A percentile compares a stretch with the other conserved stretches of the same genome.
Conservation (phyloP, 1,284 basidiomycete species). For the Trametes pubescens region DNA sequence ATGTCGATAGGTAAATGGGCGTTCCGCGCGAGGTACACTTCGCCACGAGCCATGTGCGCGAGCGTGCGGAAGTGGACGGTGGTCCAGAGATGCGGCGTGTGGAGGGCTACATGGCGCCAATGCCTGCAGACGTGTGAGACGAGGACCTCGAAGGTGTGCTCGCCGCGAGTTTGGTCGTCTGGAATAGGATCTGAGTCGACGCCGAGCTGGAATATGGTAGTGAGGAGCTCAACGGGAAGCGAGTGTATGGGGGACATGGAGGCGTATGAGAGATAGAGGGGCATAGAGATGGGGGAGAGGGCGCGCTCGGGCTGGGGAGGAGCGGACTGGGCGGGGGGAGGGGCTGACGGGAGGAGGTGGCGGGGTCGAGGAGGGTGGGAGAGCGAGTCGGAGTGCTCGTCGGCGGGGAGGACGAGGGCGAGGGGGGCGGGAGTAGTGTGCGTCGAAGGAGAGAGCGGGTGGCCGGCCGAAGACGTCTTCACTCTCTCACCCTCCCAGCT, state of each 20-base stretch:
- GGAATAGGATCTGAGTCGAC: conserved; percentile 53
- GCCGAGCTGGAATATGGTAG: conserved; percentile 60
- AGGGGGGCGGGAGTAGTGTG: background rate
- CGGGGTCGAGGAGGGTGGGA: background rate
- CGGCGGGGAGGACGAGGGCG: background rate
- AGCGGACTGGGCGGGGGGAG: conserved; percentile 1
- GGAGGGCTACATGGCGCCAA: conserved; percentile 61
- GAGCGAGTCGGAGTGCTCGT: background rate
- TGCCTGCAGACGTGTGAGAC: conserved; percentile 62
- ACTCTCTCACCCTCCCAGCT: background rate
- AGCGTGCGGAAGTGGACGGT: conserved; percentile 59
- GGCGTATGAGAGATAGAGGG: conserved; percentile 20
- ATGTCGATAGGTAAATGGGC: conserved; percentile 55
- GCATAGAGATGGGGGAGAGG: conserved; percentile 22
- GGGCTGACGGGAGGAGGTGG: background rate
- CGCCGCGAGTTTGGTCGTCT: conserved; percentile 42
- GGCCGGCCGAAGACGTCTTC: background rate
- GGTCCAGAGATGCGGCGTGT: conserved; percentile 59
- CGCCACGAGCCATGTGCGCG: conserved; percentile 55
- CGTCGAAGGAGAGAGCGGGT: background rate
- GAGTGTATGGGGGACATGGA: conserved; percentile 47
- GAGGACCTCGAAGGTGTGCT: conserved; percentile 56
- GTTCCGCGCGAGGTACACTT: conserved; percentile 53
- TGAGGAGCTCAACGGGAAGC: conserved; percentile 64
- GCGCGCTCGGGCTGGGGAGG: background rate